phyloP scores from a whole-genome alignment of 2,329 filamentous ascomycete genomes.

The Polytolypa hystricis region DNA sequence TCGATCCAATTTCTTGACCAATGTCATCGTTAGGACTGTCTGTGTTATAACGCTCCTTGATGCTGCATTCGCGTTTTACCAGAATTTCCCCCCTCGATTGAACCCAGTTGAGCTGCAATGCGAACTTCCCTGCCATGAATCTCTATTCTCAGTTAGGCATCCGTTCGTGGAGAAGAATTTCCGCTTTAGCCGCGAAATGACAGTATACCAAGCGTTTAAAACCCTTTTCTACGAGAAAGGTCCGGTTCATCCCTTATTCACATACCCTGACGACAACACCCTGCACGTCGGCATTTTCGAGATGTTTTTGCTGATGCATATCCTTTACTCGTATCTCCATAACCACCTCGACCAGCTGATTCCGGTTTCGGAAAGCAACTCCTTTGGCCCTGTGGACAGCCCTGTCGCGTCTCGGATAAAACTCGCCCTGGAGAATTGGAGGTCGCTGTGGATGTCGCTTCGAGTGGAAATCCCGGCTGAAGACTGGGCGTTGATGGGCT shows the following conservation, averaged over 20 bases:
- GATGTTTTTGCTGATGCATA: constrained; percentile 35
- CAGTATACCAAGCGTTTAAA: constrained; percentile 29
- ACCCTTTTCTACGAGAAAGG: constrained; percentile 24
- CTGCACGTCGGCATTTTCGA: constrained; percentile 26
- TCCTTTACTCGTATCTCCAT: constrained; percentile 30
- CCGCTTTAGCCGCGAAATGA: constrained; percentile 25
- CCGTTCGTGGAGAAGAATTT: constrained; percentile 33
- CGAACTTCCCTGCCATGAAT: constrained; percentile 34
- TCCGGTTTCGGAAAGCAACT: constrained; percentile 10
- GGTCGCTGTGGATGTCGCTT: constrained; percentile 26
- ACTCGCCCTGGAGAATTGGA: constrained; percentile 28
- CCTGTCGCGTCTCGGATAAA: constrained; percentile 22
- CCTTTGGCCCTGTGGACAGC: constrained; percentile 17
- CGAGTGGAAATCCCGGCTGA: constrained; percentile 21
- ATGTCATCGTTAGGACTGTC: constrained; percentile 25
- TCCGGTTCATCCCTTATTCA: constrained; percentile 9
- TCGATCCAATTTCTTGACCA: not conserved
- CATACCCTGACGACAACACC: constrained; percentile 7
- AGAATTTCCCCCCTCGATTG: constrained; percentile 35
- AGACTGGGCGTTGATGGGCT: constrained; percentile 31
- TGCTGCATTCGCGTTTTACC: constrained; percentile 35
- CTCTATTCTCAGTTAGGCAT: constrained; percentile 29
- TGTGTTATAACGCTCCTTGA: constrained; percentile 32
- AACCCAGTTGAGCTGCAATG: constrained; percentile 31
- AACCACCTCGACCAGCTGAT: constrained; percentile 29